phyloP scores from a whole-genome alignment of 169 alveolate genomes.

The Plasmodium ovale region DNA sequence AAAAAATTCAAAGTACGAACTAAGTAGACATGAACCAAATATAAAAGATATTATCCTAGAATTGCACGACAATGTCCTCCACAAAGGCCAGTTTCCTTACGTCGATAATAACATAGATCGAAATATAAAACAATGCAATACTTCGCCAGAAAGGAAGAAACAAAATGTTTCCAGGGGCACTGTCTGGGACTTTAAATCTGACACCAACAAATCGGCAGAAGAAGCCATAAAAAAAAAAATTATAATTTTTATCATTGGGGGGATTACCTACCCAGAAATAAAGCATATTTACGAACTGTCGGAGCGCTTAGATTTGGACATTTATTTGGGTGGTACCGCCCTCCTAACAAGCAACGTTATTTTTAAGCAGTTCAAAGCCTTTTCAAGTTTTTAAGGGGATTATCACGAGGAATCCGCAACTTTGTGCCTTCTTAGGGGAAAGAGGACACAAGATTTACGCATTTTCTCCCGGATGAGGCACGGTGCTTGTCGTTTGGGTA shows the following conservation, averaged over 20 bases:
- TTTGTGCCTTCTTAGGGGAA: too few species aligned
- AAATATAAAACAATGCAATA: neutral
- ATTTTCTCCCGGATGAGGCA: too few species aligned
- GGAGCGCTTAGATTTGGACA: conserved; percentile 78
- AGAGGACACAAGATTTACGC: too few species aligned
- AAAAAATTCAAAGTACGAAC: conserved; percentile 39
- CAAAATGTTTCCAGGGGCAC: conserved; percentile 52
- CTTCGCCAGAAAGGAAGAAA: conserved; percentile 7
- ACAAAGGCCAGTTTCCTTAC: conserved; percentile 52
- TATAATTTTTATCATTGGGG: conserved; percentile 86
- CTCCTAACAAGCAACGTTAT: conserved; percentile 22
- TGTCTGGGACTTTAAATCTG: conserved; percentile 35
- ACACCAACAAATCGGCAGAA: conserved; percentile 7
- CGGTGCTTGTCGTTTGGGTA: too few species aligned
- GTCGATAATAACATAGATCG: neutral
- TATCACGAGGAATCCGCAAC: too few species aligned
- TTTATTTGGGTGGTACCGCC: conserved; percentile 88
- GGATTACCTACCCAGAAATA: conserved; percentile 87
- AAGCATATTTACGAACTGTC: conserved; percentile 81
- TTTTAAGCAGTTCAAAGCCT: conserved; percentile 22
- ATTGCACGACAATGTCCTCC: conserved; percentile 23
- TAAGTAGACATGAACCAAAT: conserved; percentile 64
- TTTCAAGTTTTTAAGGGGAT: neutral
- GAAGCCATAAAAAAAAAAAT: conserved; percentile 66
- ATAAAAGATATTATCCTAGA: conserved; percentile 62